A percentile compares a stretch with the other conserved stretches of the same genome.
Conservation (phyloP, 176 grass and related monocot genomes). For the Cenchrus americanus region DNA sequence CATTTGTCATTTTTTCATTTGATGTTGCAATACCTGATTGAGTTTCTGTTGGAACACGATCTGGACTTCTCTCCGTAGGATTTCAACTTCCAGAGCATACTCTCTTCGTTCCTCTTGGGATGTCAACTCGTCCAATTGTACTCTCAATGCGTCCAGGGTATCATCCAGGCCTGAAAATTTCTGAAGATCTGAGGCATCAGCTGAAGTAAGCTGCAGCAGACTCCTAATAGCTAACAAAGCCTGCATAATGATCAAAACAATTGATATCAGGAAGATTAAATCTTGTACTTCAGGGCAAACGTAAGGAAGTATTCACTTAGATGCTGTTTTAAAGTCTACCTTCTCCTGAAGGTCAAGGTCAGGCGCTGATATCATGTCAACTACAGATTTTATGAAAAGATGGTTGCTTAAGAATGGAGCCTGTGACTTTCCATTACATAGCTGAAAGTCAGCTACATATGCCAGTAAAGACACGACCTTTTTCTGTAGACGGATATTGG, state of each 20-base stretch:
- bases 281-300: neutral
- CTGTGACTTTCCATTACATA: constrained; percentile 31
- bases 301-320: neutral
- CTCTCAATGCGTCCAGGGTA: constrained; percentile 44
- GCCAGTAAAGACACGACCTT: constrained; percentile 57
- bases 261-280: neutral
- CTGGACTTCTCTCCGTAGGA: neutral
- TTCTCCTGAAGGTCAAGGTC: constrained; percentile 80
- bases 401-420: constrained; percentile 21
- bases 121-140: constrained; percentile 42
- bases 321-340: constrained; percentile 33
- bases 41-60: neutral
- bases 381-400: constrained; percentile 61
- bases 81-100: constrained; percentile 24
- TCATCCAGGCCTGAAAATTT: constrained; percentile 51
- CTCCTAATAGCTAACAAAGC: constrained; percentile 57
- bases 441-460: constrained; percentile 64
- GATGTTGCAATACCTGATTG: neutral
- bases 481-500: constrained; percentile 49
- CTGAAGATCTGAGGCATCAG: constrained; percentile 44
- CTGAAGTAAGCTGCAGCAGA: constrained; percentile 52
- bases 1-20: neutral
- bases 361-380: constrained; percentile 46
- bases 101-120: constrained; percentile 23
- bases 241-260: constrained; percentile 43